phyloP scores from a whole-genome alignment of 768 basidiomycete species.

The Coprinopsis strossmayeri region DNA sequence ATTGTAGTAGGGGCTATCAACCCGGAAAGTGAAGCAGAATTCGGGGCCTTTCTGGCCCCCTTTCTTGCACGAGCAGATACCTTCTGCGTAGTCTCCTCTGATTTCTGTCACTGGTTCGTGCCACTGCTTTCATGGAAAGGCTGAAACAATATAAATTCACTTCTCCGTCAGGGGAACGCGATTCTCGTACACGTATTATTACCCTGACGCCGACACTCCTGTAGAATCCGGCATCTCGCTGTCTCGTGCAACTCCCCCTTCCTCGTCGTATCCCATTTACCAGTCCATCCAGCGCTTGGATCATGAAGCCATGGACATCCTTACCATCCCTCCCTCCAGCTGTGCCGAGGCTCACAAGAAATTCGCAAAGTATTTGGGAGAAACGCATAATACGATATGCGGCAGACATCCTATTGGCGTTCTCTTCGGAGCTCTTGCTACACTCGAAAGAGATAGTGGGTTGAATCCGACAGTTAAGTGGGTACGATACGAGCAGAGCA shows the following conservation, averaged over 20 bases:
- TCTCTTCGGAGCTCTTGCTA: slow-evolving; percentile 68
- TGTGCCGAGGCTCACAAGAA: slow-evolving; percentile 48
- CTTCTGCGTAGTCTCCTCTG: slow-evolving; percentile 86
- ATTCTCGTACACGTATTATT: slow-evolving; percentile 86
- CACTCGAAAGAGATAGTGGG: slow-evolving; percentile 37
- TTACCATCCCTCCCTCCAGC: slow-evolving; percentile 50
- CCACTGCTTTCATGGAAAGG: neutral
- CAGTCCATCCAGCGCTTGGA: slow-evolving; percentile 80
- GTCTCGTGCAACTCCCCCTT: slow-evolving; percentile 34
- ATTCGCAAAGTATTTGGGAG: slow-evolving; percentile 62
- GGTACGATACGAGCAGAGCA: slow-evolving; percentile 94
- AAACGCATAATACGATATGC: slow-evolving; percentile 93
- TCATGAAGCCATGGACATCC: slow-evolving; percentile 74
- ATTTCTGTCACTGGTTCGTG: slow-evolving; percentile 94
- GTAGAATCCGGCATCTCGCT: slow-evolving; percentile 42
- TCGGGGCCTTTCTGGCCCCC: slow-evolving; percentile 69
- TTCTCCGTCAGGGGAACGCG: slow-evolving; percentile 66
- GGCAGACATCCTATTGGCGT: slow-evolving; percentile 96
- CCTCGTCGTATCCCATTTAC: slow-evolving; percentile 61
- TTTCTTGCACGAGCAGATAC: slow-evolving; percentile 77
- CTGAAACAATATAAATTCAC: neutral
- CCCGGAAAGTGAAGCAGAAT: slow-evolving; percentile 49
- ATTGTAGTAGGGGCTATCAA: slow-evolving; percentile 82
- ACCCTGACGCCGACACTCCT: slow-evolving; percentile 52
- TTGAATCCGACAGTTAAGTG: slow-evolving; percentile 52